A percentile compares a stretch with the other conserved stretches of the same genome.
Evolutionary conservation across 805 yeast species (phyloP).

Genomic region (Starmerella powellii): DNA sequence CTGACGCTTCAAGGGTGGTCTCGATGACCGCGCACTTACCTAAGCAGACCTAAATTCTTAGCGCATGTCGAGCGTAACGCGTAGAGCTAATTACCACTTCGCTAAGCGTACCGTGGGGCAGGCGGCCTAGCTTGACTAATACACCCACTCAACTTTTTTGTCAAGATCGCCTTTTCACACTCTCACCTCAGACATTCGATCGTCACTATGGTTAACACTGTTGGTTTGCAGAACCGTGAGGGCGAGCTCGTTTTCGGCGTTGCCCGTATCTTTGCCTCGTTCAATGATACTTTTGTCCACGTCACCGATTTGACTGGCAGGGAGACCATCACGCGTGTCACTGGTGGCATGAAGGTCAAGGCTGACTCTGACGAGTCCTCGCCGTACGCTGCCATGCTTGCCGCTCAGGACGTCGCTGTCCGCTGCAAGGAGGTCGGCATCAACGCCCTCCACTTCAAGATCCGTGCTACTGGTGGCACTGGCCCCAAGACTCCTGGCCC

Average conservation of each 20-base stretch:
- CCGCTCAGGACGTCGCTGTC: constrained; percentile 97
- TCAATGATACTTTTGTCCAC: constrained; percentile 99
- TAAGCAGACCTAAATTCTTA: too few relatives aligned
- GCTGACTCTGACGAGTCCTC: constrained; percentile 99
- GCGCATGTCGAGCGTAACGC: too few relatives aligned
- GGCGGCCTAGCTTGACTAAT: constrained; percentile 14
- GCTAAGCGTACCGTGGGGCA: background rate
- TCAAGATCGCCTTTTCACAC: constrained; percentile 15
- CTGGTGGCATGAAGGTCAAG: constrained; percentile 99
- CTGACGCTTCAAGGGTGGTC: background rate
- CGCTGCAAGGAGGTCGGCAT: constrained; percentile 99
- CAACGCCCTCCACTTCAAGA: constrained; percentile 97
- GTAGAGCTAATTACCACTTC: too few relatives aligned
- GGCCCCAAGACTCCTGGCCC: constrained; percentile 99
- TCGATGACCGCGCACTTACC: background rate
- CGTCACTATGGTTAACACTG: constrained; percentile 26
- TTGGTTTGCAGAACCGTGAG: constrained; percentile 87
- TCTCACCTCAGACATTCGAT: constrained; percentile 6
- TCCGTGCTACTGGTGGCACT: constrained; percentile 99
- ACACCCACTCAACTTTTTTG: constrained; percentile 20
- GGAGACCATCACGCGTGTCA: constrained; percentile 99
- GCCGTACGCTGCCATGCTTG: constrained; percentile 99
- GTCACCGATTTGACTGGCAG: constrained; percentile 98
- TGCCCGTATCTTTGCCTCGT: constrained; percentile 99
- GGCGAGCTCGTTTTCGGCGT: constrained; percentile 99